Evolutionary conservation across 352 stramenopile genomes (phyloP).

Genomic region (Phytophthora pluvialis): DNA sequence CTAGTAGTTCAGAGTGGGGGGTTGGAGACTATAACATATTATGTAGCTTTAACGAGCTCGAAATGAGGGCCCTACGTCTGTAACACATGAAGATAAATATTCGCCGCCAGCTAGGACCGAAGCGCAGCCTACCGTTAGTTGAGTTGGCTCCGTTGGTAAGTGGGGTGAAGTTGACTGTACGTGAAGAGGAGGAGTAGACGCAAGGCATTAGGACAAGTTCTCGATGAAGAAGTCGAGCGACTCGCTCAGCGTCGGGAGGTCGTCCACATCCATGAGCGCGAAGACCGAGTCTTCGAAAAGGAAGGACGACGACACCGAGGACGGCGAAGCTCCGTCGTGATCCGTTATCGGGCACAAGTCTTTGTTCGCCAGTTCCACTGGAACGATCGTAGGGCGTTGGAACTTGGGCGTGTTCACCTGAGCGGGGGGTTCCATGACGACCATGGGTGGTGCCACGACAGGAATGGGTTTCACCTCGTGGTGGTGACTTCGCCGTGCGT

Average conservation of each 20-base stretch:
- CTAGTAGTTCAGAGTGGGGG: too few species aligned
- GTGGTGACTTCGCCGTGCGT: conserved; percentile 19
- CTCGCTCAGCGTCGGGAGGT: conserved; percentile 58
- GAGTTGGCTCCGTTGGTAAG: too few species aligned
- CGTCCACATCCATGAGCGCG: conserved; percentile 29
- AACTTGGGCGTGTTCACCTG: conserved; percentile 10
- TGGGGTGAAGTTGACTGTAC: neutral
- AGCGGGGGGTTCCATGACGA: neutral
- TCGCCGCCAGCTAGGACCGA: too few species aligned
- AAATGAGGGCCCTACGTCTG: too few species aligned
- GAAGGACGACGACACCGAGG: conserved; percentile 40
- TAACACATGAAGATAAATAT: too few species aligned
- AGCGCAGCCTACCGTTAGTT: too few species aligned
- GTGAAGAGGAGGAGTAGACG: neutral
- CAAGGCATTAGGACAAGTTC: conserved; percentile 35
- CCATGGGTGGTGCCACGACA: neutral
- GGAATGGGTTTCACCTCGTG: conserved; percentile 9
- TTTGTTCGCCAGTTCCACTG: conserved; percentile 20
- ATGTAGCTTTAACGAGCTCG: too few species aligned
- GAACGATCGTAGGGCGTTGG: conserved; percentile 34
- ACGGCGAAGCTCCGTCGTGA: conserved; percentile 40
- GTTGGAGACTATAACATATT: too few species aligned
- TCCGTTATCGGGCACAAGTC: conserved; percentile 14
- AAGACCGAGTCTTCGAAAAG: conserved; percentile 26
- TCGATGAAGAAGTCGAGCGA: conserved; percentile 73